Percentiles rank a stretch among this genome's conserved stretches.
Evolutionary conservation across 140 eudicot species (phyloP).

Genomic region (Senecio squalidus): DNA sequence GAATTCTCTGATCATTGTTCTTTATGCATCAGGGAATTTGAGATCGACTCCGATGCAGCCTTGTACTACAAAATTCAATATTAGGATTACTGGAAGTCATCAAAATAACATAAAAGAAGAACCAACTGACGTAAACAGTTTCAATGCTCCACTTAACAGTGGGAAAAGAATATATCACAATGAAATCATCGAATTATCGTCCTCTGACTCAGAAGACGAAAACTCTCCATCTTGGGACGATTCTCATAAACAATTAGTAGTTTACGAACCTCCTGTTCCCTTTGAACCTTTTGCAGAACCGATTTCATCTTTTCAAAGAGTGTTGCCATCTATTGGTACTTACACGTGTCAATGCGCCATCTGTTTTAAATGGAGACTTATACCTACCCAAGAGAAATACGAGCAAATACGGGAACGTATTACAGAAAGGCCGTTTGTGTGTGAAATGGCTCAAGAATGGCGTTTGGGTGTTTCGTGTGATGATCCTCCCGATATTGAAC

Average conservation of each 20-base stretch:
- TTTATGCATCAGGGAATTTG: constrained; percentile 23
- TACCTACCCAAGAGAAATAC: constrained; percentile 74
- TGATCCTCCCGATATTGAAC: constrained; percentile 69
- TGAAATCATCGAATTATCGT: background rate
- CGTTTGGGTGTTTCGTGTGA: constrained; percentile 66
- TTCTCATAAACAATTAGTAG: constrained; percentile 55
- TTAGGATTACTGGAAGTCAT: constrained; percentile 21
- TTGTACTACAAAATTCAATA: constrained; percentile 24
- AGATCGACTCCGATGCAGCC: constrained; percentile 35
- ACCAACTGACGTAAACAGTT: constrained; percentile 7
- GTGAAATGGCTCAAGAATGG: constrained; percentile 88
- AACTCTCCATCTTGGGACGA: constrained; percentile 16
- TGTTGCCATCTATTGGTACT: constrained; percentile 76
- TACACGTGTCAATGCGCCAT: constrained; percentile 81
- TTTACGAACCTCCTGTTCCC: constrained; percentile 44
- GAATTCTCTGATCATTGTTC: constrained; percentile 2
- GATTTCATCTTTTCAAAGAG: constrained; percentile 20
- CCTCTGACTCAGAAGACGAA: constrained; percentile 6
- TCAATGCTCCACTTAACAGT: constrained; percentile 5
- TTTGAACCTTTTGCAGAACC: constrained; percentile 29
- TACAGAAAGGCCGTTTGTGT: constrained; percentile 60
- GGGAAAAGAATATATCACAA: background rate
- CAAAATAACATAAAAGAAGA: constrained; percentile 22
- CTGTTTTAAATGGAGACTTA: constrained; percentile 90
- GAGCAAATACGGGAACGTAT: constrained; percentile 81